phyloP scores from a whole-genome alignment of 1,284 basidiomycete genomes.

The Sanguinoderma infundibulare region DNA sequence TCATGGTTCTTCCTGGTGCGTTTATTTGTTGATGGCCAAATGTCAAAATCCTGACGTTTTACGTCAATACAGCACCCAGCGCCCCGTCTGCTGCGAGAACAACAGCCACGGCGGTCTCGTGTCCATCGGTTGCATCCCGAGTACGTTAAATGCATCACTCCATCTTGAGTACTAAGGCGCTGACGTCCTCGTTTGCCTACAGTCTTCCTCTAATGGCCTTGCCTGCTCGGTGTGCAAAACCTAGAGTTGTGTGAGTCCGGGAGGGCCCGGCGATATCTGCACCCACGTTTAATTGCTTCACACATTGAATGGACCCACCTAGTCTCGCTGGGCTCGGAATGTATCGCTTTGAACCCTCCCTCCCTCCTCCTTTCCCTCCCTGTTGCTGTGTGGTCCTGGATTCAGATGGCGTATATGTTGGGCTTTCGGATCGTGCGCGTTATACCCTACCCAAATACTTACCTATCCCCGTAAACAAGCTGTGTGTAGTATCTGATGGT shows the following conservation, averaged over 20 bases:
- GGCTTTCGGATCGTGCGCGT: conserved; percentile 7
- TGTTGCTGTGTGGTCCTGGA: background rate
- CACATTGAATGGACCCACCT: background rate
- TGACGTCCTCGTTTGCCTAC: background rate
- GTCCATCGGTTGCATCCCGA: conserved; percentile 27
- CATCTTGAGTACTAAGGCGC: background rate
- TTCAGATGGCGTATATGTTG: background rate
- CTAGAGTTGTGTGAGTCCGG: background rate
- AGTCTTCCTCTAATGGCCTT: conserved; percentile 21
- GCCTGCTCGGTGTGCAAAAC: background rate
- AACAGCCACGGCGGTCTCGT: conserved; percentile 24
- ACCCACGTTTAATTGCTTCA: conserved; percentile 20
- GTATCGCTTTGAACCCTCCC: conserved; percentile 4
- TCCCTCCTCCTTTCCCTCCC: background rate
- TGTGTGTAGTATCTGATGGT: background rate
- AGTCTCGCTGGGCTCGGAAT: conserved; percentile 9
- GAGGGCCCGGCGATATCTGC: conserved; percentile 12
- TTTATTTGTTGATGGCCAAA: background rate
- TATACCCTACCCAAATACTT: conserved; percentile 10
- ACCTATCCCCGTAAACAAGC: background rate
- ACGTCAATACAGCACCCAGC: conserved; percentile 6
- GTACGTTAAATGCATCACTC: conserved; percentile 3
- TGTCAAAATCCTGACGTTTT: background rate
- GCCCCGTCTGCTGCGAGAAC: conserved; percentile 27
- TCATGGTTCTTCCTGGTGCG: conserved; percentile 19